These are phyloP conservation scores for Botrytis porri DNA, from an alignment of 2,329 filamentous ascomycete species.

Conservation along the genomic window DNA sequence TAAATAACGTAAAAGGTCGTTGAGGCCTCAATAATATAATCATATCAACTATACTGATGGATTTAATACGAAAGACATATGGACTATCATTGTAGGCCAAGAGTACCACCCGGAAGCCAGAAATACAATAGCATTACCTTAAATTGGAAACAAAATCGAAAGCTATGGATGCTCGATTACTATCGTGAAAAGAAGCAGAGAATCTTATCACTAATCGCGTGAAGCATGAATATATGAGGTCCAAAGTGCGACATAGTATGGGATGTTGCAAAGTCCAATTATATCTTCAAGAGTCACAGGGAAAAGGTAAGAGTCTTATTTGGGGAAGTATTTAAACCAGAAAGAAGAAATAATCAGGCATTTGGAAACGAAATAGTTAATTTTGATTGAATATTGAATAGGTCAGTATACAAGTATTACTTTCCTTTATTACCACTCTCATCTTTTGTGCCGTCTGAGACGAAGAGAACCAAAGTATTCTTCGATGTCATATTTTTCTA, in stretches of 20 bases:
- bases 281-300: background rate
- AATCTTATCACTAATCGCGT: background rate
- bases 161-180: background rate
- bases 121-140: background rate
- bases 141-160: background rate
- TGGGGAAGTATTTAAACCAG: background rate
- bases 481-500: background rate
- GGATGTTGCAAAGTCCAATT: background rate
- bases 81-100: background rate
- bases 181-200: background rate
- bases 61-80: background rate
- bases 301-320: background rate
- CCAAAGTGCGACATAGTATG: background rate
- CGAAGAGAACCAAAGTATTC: background rate
- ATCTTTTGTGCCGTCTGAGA: background rate
- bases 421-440: background rate
- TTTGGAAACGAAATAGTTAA: accelerated
- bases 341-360: background rate
- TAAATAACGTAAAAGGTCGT: background rate
- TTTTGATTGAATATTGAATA: background rate
- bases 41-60: too few species aligned
- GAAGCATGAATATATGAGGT: background rate
- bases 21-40: background rate
- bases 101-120: background rate
- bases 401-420: background rate